Base-by-base conservation (phyloP, 176 grass and related monocot species). In the Musa acuminata region DNA sequence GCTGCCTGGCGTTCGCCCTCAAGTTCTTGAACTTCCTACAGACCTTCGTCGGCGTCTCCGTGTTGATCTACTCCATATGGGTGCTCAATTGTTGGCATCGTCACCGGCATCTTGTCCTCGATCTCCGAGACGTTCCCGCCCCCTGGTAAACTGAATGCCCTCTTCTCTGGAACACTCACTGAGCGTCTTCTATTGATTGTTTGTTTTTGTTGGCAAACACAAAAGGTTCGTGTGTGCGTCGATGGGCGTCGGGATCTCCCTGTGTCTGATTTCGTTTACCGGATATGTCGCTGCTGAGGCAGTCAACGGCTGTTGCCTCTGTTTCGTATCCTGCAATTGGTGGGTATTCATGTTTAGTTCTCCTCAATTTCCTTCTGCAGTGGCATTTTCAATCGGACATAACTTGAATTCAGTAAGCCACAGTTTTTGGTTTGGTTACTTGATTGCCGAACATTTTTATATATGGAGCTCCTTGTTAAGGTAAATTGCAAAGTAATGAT, bases 11-110 rank as follows among this genome's bases (percentile, higher is more conserved):
- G 1, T 86, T 88, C 83, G 60, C 86, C 49, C 78, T 88, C 75
- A 92, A 92, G 83, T 49, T 92, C 14, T 78, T 88, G 54, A 77
- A 82, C 27, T 92, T 86, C 83, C 83, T 88, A 8, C 83, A 92
- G 75, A 86, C 83, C 78, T 92, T 88, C 62, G 81, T 77, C 53
- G 86, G 83, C n/a, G 49, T 88, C 75, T 85, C 78, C 59, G 71
- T 69, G 8, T 27, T 84, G 29, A 8, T 92, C 77, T 92, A 92
- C 67, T 83, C 85, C 53, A 59, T 84, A 1, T 92, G 86, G 86
- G 71, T 86, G 66, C 72, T 92, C 75, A 86, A 80, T 53, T 75
- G 72, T 12, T 92, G 89, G 89, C 67, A 63, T 53, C 83, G 78
- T 24, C 81, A 82, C 26, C 83, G 85, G 14, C 25, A 27, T 21